These are phyloP conservation scores for Henckelia pumila DNA, from an alignment of 257 asterid genomes.

Conservation along the genomic window DNA sequence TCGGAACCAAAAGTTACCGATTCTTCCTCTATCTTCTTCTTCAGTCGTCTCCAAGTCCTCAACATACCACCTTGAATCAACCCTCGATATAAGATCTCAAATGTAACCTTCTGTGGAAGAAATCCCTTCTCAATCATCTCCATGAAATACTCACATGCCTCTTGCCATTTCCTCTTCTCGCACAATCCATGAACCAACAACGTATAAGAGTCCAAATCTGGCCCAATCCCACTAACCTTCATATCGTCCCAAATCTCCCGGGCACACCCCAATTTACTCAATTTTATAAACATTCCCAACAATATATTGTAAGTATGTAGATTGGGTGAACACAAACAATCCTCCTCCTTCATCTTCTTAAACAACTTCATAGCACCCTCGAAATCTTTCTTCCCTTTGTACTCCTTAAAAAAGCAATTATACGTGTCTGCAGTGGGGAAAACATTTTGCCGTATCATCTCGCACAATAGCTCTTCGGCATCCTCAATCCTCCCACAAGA, in stretches of 20 bases:
- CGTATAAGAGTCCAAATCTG: slow-evolving; percentile 79
- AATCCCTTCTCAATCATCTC: slow-evolving; percentile 90
- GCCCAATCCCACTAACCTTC: slow-evolving; percentile 59
- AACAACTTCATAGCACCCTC: slow-evolving; percentile 67
- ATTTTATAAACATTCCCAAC: slow-evolving; percentile 59
- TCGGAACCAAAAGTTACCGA: slow-evolving; percentile 65
- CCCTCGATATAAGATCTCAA: slow-evolving; percentile 76
- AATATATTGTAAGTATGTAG: slow-evolving; percentile 68
- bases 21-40: slow-evolving; percentile 86
- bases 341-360: slow-evolving; percentile 61
- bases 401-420: slow-evolving; percentile 78
- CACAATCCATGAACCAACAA: slow-evolving; percentile 71
- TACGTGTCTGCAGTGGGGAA: slow-evolving; percentile 66
- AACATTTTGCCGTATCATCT: slow-evolving; percentile 62
- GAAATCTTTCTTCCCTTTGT: slow-evolving; percentile 69
- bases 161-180: slow-evolving; percentile 64
- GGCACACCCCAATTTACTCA: slow-evolving; percentile 48
- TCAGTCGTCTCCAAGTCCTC: slow-evolving; percentile 86
- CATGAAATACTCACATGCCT: slow-evolving; percentile 66
- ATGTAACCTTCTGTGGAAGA: slow-evolving; percentile 80
- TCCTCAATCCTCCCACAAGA: slow-evolving; percentile 76
- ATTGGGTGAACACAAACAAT: slow-evolving; percentile 45
- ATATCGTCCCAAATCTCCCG: slow-evolving; percentile 83
- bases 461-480: slow-evolving; percentile 58
- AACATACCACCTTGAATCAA: slow-evolving; percentile 85